Evolutionary conservation across 345 rosid species (phyloP), one percentile per base, ranked within the genome.

Genomic region (Populus alba): DNA sequence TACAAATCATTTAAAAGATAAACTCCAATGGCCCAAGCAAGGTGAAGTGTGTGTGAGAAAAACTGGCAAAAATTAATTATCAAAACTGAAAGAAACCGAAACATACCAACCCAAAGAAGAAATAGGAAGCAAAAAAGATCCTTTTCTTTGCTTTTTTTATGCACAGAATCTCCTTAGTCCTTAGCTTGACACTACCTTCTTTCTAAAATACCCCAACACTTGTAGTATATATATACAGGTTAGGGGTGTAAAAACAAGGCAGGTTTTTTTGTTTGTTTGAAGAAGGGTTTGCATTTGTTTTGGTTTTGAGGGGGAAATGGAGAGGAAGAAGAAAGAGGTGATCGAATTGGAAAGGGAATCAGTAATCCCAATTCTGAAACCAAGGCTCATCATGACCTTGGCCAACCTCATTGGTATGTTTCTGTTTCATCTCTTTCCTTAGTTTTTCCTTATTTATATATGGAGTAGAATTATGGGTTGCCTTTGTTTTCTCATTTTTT

Each of bases 341-440:
- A 93, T 95, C 77, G 90, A 92, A 3, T 81, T 95, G 84, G 98
- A 95, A 76, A 91, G 90, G 70, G 99, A 95, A 85, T 95, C 98
- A 7, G 98, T 95, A 18, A 91, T 95, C 23, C 99, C 98, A 37
- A 79, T 92, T 80, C 97, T 93, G 77, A 93, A 93, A 78, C 99
- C 98, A 15, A 93, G 86, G 87, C 92, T 95, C 83, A 83, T 95
- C 88, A 95, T 93, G 96, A 86, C 94, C 79, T 83, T 95, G 88
- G 97, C 99, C 78, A 90, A 88, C 76, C 99, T 95, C 90, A 95
- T 95, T 53, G 94, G 98, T 91, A 77, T 35, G 70, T 66, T 25
- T 41, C 4, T 51, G 7, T 7, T 15, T 13, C 47, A 37, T 23
- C 22, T 22, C 27, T 41, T 25, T 39, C 51, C 29, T 31, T 18